A percentile compares a stretch with the other conserved stretches of the same genome.
phyloP scores from a whole-genome alignment of 2,329 filamentous ascomycete genomes.

The Claviceps sp. region DNA sequence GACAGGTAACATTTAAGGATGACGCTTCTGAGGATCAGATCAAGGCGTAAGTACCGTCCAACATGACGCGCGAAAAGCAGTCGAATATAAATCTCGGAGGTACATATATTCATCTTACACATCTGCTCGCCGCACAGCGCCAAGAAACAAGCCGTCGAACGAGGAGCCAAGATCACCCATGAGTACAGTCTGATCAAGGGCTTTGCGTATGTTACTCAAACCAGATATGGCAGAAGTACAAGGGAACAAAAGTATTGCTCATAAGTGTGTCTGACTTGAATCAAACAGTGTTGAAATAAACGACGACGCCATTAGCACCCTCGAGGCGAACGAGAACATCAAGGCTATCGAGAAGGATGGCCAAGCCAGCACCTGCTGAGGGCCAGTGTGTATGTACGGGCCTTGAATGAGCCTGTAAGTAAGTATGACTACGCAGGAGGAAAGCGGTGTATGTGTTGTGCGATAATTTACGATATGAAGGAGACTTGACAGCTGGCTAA shows the following conservation, averaged over 20 bases:
- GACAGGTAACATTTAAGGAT: slow-evolving; percentile 67
- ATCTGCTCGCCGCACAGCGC: slow-evolving; percentile 34
- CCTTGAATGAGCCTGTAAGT: too few relatives aligned
- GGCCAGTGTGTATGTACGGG: too few relatives aligned
- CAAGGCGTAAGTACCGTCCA: slow-evolving; percentile 38
- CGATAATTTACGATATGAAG: too few relatives aligned
- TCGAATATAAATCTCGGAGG: neutral
- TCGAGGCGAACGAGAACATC: slow-evolving; percentile 58
- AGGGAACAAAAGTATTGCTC: neutral
- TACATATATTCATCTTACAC: neutral
- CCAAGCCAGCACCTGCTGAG: slow-evolving; percentile 57
- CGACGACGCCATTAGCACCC: slow-evolving; percentile 49
- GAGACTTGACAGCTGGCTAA: too few relatives aligned
- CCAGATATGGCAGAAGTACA: neutral
- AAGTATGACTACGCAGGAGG: too few relatives aligned
- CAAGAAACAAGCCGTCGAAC: slow-evolving; percentile 59
- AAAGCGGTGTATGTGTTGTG: too few relatives aligned
- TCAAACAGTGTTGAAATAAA: slow-evolving; percentile 57
- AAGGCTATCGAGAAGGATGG: slow-evolving; percentile 62
- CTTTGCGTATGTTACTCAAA: slow-evolving; percentile 58
- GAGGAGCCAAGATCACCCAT: slow-evolving; percentile 74
- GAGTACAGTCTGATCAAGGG: slow-evolving; percentile 84
- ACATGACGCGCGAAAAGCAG: neutral
- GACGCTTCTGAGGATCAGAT: slow-evolving; percentile 54
- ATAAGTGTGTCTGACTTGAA: neutral